phyloP scores from a whole-genome alignment of 345 rosid genomes.

The Tarenaya hassleriana region DNA sequence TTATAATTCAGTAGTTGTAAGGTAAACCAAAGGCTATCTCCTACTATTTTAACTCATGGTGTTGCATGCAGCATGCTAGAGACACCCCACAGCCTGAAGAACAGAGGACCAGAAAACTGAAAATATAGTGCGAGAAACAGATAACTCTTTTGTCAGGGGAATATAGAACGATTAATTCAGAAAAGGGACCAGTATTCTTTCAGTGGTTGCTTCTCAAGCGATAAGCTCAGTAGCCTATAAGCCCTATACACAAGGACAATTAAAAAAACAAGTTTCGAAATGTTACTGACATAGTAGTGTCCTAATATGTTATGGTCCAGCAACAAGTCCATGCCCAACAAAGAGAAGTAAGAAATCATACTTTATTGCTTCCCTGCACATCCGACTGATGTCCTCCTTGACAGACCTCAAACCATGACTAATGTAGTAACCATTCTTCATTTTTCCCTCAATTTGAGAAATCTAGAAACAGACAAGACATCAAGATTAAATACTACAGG shows the following conservation, averaged over 20 bases:
- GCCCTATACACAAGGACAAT: conserved; percentile 4
- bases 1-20: conserved; percentile 10
- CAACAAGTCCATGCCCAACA: conserved; percentile 1
- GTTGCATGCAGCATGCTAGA: background rate
- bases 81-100: conserved; percentile 17
- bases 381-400: conserved; percentile 90
- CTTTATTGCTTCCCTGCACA: conserved; percentile 99
- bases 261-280: conserved; percentile 11
- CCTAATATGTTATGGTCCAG: background rate
- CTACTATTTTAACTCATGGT: background rate
- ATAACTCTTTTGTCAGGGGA: conserved; percentile 9
- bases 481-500: conserved; percentile 19
- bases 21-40: background rate
- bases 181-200: conserved; percentile 15
- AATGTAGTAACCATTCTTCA: conserved; percentile 78
- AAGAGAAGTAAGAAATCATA: conserved; percentile 33
- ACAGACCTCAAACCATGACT: conserved; percentile 80
- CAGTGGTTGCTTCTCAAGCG: conserved; percentile 13
- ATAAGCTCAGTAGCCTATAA: conserved; percentile 8
- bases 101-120: conserved; percentile 2
- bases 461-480: conserved; percentile 46
- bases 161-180: conserved; percentile 2
- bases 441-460: conserved; percentile 72
- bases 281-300: conserved; percentile 6
- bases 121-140: background rate